Evolutionary conservation across 2,329 filamentous ascomycete species (phyloP).

Genomic region (Cladophialophora bantiana): DNA sequence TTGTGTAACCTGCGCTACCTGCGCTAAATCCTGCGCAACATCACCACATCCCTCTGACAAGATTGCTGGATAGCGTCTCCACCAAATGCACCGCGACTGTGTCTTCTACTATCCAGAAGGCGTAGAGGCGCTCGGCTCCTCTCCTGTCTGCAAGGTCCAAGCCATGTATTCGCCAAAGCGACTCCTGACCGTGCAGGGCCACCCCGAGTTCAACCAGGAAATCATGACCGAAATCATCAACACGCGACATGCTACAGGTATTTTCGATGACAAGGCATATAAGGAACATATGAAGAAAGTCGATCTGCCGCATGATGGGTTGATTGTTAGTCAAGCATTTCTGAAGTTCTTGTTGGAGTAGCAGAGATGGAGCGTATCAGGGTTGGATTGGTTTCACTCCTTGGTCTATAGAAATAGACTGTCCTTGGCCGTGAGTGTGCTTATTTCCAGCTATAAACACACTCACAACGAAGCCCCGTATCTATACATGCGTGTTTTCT

Average conservation of each 20-base stretch:
- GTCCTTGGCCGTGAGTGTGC: neutral
- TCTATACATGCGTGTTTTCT: neutral
- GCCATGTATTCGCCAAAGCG: constrained; percentile 74
- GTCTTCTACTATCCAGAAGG: constrained; percentile 69
- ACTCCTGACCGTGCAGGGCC: constrained; percentile 81
- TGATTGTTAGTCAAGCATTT: constrained; percentile 76
- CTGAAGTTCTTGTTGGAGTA: constrained; percentile 74
- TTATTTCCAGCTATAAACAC: neutral
- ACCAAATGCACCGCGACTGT: constrained; percentile 87
- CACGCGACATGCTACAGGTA: constrained; percentile 68
- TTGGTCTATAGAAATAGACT: constrained; percentile 14
- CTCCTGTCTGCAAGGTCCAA: constrained; percentile 74
- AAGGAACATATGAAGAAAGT: constrained; percentile 72
- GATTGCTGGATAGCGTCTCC: constrained; percentile 56
- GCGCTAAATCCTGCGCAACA: neutral
- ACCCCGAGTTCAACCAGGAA: constrained; percentile 79
- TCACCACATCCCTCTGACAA: neutral
- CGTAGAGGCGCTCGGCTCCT: constrained; percentile 69
- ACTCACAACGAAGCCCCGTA: neutral
- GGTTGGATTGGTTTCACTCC: neutral
- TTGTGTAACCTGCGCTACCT: constrained; percentile 21
- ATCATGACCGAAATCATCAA: constrained; percentile 75
- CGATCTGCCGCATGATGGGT: constrained; percentile 75
- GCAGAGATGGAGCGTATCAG: constrained; percentile 24
- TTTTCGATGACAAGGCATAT: constrained; percentile 74